Base-by-base conservation (phyloP, 257 asterid genomes). In the Fraxinus cuspidata region DNA sequence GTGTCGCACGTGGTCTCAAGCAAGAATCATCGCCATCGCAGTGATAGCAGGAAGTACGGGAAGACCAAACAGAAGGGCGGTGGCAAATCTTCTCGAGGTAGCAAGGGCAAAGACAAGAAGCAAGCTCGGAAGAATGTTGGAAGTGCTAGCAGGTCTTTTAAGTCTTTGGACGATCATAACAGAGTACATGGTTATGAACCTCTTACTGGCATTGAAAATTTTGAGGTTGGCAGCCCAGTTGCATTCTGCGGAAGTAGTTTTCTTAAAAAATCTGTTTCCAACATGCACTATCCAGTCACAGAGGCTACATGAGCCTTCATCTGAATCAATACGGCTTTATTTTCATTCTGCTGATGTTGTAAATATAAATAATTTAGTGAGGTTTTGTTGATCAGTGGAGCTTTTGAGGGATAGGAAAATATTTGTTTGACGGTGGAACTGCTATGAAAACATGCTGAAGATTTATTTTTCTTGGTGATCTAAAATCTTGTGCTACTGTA, bases 41-140 rank as follows among this genome's bases (percentile, higher is more conserved):
- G 79, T 23, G 80, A 82, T 44, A 42, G 87, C 85, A 91, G 77
- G 84, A 89, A 80, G 84, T 71, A 82, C 13, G 89, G 94, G 77
- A 92, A 90, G 87, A 85, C 79, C 53, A 92, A 89, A 82, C 91
- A 89, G 58, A 90, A 85, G 60, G 78, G 83, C 19, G 68, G 86
- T 53, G 84, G 92, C 73, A 90, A 89, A 79, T 77, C 90, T 70
- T 79, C 93, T 0, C 89, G 90, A 51, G 88, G 86, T 12, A 77
- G 82, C 83, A 92, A 75, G 78, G 86, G 89, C 77, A 92, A 89
- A 74, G 94, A 91, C 40, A 92, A 91, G 87, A 92, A 88, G 84
- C 91, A 88, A 77, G 79, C 87, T 74, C 83, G 84, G 66, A 92
- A 91, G 81, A 81, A 77, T 60, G 73, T 81, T 44, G 88, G 86